Evolutionary conservation across 2,329 filamentous ascomycete species (phyloP), one percentile per base, ranked within the genome.

Genomic region (Zymoseptoria tritici): DNA sequence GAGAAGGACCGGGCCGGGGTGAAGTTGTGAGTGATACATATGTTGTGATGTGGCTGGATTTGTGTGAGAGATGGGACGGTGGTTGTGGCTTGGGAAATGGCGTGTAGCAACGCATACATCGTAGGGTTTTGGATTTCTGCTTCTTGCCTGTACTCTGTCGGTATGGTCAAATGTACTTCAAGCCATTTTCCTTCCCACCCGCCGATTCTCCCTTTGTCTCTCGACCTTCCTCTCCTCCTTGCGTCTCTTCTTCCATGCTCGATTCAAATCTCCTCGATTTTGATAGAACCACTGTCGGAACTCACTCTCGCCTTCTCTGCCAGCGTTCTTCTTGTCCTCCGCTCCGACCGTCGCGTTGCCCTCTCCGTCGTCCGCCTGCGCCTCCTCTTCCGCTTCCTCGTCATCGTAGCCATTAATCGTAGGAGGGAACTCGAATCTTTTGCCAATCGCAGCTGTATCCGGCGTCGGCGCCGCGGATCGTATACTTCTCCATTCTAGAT

Each of bases 401-500:
- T 79, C 75, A 8, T 80, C 77, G 1, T 79, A 76, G 50, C 77
- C 76, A 61, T 81, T 79, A 9, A 71, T 73, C 0, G 77, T 74
- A 54, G 81, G 79, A 1, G 79, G 76, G 60, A 81, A 81, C 58
- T 81, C 78, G 0, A 82, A 74, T 2, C 73, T 70, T n/a, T 85
- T 83, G 49, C 80, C 85, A 1, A 89, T 85, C 61, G 91, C 85
- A 1, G 91, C 91, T 0, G 94, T 97, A 71, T 99, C 94, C 0
- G 94, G 94, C 0, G 94, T 99, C 0, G 94, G 94, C 2, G 94
- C 94, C 5, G 91, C 91, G 71, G 91, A 97, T 58, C 94, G 83
- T n/a, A 89, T 72, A 55, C 83, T 84, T 62, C 91, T 83, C 76
- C 80, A 85, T 67, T 90, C 87, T 29, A 93, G 79, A 66, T 97